A percentile compares a stretch with the other conserved stretches of the same genome.
Conservation (phyloP, 306 rosid species). For the Quercus mongolica region DNA sequence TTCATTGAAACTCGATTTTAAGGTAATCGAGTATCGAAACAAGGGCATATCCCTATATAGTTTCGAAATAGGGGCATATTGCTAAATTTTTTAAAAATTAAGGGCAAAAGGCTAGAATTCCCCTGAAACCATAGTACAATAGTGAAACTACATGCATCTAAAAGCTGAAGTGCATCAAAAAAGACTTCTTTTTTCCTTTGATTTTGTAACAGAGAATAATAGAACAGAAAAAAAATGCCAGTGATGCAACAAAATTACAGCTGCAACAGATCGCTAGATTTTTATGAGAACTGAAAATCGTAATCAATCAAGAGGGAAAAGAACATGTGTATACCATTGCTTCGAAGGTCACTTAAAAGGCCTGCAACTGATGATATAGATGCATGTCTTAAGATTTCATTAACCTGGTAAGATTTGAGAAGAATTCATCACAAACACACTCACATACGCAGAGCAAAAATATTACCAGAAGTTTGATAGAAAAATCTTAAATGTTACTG, state of each 20-base stretch:
- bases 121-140: slow-evolving; percentile 28
- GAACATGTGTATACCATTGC: slow-evolving; percentile 54
- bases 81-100: too few species aligned
- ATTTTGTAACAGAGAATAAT: neutral
- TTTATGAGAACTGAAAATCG: neutral
- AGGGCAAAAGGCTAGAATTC: too few species aligned
- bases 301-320: slow-evolving; percentile 1
- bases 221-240: neutral
- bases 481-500: neutral
- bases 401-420: slow-evolving; percentile 50
- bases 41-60: too few species aligned
- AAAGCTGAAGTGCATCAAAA: neutral
- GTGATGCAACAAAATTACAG: neutral
- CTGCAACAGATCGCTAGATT: neutral
- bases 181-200: neutral
- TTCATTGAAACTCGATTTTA: too few species aligned
- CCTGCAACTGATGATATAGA: slow-evolving; percentile 66
- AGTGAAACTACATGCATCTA: slow-evolving; percentile 8
- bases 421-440: slow-evolving; percentile 15
- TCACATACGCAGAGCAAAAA: slow-evolving; percentile 1
- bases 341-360: slow-evolving; percentile 72
- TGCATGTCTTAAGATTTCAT: slow-evolving; percentile 69
- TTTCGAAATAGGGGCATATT: too few species aligned
- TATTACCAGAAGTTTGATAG: neutral
- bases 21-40: too few species aligned